These are phyloP conservation scores for Pythium oligandrum DNA, from an alignment of 352 stramenopile species.

Conservation along the genomic window DNA sequence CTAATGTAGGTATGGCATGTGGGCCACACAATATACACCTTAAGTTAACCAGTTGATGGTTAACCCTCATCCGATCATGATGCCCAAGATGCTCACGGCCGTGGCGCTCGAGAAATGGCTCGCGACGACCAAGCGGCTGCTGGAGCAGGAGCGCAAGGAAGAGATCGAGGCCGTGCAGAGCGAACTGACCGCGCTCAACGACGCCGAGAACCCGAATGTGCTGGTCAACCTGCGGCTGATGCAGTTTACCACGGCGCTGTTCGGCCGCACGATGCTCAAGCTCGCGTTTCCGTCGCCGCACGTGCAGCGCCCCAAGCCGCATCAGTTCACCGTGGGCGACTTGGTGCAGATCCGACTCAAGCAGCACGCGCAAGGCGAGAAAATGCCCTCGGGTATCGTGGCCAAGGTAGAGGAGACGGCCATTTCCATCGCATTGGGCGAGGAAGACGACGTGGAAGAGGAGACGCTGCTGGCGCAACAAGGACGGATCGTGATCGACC, in stretches of 20 bases:
- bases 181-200: conserved; percentile 46
- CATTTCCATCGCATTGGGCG: conserved; percentile 56
- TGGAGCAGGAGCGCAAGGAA: conserved; percentile 60
- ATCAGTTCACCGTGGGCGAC: conserved; percentile 83
- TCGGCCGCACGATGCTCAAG: conserved; percentile 58
- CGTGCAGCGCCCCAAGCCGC: conserved; percentile 47
- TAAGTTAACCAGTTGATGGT: too few species aligned
- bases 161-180: conserved; percentile 50
- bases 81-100: conserved; percentile 6
- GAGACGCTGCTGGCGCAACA: conserved; percentile 25
- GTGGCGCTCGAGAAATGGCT: conserved; percentile 58
- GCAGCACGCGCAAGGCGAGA: conserved; percentile 10
- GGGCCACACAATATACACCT: too few species aligned
- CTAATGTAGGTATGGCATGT: too few species aligned
- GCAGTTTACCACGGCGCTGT: conserved; percentile 49
- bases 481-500: conserved; percentile 54
- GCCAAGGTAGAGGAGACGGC: conserved; percentile 47
- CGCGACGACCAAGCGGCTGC: conserved; percentile 30
- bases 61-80: too few species aligned
- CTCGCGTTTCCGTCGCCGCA: conserved; percentile 40
- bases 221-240: conserved; percentile 41
- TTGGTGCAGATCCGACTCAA: conserved; percentile 67
- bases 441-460: conserved; percentile 54
- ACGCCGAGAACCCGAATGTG: conserved; percentile 66
- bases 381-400: conserved; percentile 54